A percentile compares a stretch with the other conserved stretches of the same genome.
phyloP scores from a whole-genome alignment of 73 alveolate species.

The Symbiodinium pilosum region DNA sequence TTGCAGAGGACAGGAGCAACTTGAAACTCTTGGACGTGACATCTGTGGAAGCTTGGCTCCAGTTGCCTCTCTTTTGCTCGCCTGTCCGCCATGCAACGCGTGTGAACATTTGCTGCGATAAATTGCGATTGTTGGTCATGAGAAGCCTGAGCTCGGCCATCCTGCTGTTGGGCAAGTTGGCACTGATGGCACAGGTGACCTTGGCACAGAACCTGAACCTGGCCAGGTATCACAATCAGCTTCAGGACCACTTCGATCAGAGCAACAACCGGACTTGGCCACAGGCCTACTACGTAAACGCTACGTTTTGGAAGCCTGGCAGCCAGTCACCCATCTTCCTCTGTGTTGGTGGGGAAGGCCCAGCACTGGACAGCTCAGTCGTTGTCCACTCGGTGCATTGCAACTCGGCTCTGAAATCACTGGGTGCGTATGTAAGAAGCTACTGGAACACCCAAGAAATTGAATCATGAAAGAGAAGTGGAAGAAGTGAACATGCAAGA shows the following conservation, averaged over 20 bases:
- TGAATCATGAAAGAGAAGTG: neutral
- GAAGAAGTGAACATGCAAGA: too few relatives aligned
- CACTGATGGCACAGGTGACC: too few relatives aligned
- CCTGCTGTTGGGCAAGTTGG: too few relatives aligned
- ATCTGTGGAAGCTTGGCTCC: slow-evolving; percentile 5
- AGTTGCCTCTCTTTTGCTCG: neutral
- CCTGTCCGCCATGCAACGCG: too few relatives aligned
- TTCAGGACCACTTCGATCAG: slow-evolving; percentile 76
- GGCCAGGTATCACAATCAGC: slow-evolving; percentile 29
- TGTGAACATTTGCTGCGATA: too few relatives aligned
- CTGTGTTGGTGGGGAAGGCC: slow-evolving; percentile 93
- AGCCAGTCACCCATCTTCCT: slow-evolving; percentile 74
- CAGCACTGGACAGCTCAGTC: slow-evolving; percentile 71
- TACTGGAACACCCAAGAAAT: neutral
- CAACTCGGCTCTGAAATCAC: slow-evolving; percentile 7
- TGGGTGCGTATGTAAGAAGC: neutral
- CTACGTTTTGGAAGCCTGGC: slow-evolving; percentile 48
- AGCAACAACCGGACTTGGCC: slow-evolving; percentile 46
- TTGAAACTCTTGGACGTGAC: too few relatives aligned
- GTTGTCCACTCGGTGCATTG: slow-evolving; percentile 68
- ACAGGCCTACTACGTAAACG: slow-evolving; percentile 84
- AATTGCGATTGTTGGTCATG: too few relatives aligned
- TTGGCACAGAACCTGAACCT: neutral
- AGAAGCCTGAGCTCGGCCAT: too few relatives aligned
- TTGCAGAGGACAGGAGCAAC: too few relatives aligned